Conservation (phyloP, 1,284 basidiomycete species). For the Phellinidium pouzarii region DNA sequence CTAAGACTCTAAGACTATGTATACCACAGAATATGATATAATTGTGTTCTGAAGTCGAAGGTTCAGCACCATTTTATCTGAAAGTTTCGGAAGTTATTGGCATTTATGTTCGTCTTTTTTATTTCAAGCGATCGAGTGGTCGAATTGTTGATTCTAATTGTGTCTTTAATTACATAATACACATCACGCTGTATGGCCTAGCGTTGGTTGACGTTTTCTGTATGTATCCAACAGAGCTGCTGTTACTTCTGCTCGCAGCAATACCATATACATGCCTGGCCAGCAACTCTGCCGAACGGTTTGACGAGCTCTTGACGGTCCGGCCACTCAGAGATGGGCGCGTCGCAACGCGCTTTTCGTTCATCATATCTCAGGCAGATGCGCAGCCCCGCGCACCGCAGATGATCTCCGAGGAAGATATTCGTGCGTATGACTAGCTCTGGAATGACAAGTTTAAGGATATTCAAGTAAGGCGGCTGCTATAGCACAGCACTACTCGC, state of each 20-base stretch:
- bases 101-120: too few species aligned
- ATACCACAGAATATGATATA: too few species aligned
- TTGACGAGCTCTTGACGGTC: conserved; percentile 67
- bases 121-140: too few species aligned
- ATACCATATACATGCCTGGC: background rate
- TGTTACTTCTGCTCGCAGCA: background rate
- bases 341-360: conserved; percentile 79
- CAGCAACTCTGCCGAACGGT: conserved; percentile 35
- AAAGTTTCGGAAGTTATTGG: too few species aligned
- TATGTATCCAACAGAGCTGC: conserved; percentile 5
- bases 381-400: conserved; percentile 48
- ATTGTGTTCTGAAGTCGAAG: too few species aligned
- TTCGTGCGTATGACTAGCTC: conserved; percentile 33
- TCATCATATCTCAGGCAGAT: conserved; percentile 58
- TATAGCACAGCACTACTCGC: conserved; percentile 70
- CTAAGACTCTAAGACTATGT: too few species aligned
- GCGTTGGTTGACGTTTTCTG: background rate
- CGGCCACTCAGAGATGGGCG: conserved; percentile 80
- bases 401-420: conserved; percentile 43
- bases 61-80: too few species aligned
- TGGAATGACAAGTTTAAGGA: background rate
- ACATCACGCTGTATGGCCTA: background rate
- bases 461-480: background rate
- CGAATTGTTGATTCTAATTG: background rate
- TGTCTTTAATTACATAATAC: background rate